Percentiles rank a stretch among this genome's conserved stretches.
Evolutionary conservation across 2,329 filamentous ascomycete species (phyloP).

Genomic region (Trichoderma sp.): DNA sequence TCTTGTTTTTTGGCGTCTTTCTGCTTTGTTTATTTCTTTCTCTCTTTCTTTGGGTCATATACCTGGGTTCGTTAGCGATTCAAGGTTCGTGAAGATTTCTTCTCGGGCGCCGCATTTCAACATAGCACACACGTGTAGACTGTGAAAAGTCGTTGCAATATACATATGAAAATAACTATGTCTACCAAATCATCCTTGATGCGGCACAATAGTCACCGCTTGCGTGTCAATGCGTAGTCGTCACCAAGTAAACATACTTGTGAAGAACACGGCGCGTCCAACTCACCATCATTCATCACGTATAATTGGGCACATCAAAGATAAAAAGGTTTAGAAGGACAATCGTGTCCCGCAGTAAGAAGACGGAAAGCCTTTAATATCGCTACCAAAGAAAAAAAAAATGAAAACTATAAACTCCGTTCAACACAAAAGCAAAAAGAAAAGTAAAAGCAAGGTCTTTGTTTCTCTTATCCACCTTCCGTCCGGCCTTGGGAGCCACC

Average conservation of each 20-base stretch:
- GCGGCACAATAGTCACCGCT: background rate
- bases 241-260: background rate
- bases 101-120: background rate
- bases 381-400: background rate
- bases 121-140: background rate
- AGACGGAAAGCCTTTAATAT: slow-evolving; percentile 11
- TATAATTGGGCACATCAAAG: background rate
- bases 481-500: background rate
- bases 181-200: background rate
- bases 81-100: background rate
- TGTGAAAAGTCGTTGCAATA: background rate
- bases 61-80: background rate
- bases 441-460: slow-evolving; percentile 5
- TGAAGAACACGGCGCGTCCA: background rate
- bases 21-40: background rate
- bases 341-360: background rate
- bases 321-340: background rate
- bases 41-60: background rate
- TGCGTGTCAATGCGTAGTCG: background rate
- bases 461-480: slow-evolving; percentile 18
- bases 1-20: background rate
- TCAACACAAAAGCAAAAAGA: background rate
- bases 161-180: background rate
- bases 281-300: background rate
- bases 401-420: background rate